Evolutionary conservation across 257 asterid genomes (phyloP), one percentile per base, ranked within the genome.

Genomic region (Leptodermis oblonga): DNA sequence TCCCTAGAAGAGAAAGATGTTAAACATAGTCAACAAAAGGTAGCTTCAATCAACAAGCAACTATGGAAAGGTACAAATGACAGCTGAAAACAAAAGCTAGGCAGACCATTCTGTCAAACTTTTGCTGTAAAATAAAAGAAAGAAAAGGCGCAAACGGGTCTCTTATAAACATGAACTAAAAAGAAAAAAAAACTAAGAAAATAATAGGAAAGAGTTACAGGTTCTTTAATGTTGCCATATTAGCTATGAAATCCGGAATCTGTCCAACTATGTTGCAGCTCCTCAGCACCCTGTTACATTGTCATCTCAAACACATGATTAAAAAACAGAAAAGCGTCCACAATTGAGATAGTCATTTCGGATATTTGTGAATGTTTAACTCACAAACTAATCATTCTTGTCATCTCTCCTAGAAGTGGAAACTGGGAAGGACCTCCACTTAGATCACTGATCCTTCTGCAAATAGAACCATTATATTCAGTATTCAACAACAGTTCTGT

Each of bases 361-460:
- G 49, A 72, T 64, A 25, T 54, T 13, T 61, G 4, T 51, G 68
- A 36, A 41, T 55, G 5, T 45, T 60, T 41, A 46, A 73, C 95
- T 82, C 73, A 86, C 95, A 88, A 70, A 15, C 6, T 58, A 1
- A 3, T 4, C 84, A 88, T 78, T 4, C 3, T 5, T 30, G 31
- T 75, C 88, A 84, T 76, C 78, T 77, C 28, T 71, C 63, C 39
- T 63, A 86, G 70, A 67, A 1, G 36, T 54, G 90, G 95, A 82
- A 88, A 84, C 49, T 66, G 45, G 6, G 88, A n/a, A 72, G 81
- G 73, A 34, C 63, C 86, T 73, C 87, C 87, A 18, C 67, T 72
- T 78, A 86, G 79, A 77, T 84, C 80, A 68, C 85, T 78, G 69
- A 88, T 84, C 83, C 87, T 77, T 78, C 90, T 88, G 86, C 74